Evolutionary conservation across 768 basidiomycete species (phyloP).

Genomic region (Rhizopogon roseolus): DNA sequence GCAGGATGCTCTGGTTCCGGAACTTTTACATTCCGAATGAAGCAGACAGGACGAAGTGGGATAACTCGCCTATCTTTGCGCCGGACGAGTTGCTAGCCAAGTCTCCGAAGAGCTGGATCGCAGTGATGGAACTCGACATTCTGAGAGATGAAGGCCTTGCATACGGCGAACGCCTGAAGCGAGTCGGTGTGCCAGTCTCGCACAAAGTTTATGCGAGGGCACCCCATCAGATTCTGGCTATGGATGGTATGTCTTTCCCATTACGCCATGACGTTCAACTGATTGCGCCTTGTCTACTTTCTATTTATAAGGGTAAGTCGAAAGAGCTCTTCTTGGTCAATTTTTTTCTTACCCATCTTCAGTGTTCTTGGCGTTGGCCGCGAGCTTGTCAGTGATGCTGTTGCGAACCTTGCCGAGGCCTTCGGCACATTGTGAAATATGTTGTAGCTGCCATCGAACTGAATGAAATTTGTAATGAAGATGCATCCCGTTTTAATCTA

Average conservation of each 20-base stretch:
- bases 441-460: not conserved
- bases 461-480: not conserved
- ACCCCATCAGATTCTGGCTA: slow-evolving; percentile 70
- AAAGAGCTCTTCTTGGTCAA: not conserved
- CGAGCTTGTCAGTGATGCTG: slow-evolving; percentile 35
- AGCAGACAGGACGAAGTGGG: slow-evolving; percentile 60
- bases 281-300: not conserved
- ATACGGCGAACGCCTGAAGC: slow-evolving; percentile 55
- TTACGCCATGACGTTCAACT: not conserved
- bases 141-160: slow-evolving; percentile 62
- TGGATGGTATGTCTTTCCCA: slow-evolving; percentile 52
- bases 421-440: slow-evolving; percentile 17
- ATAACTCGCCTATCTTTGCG: slow-evolving; percentile 68
- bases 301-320: slow-evolving; percentile 17
- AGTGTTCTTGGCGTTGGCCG: slow-evolving; percentile 34
- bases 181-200: slow-evolving; percentile 50
- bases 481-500: not conserved
- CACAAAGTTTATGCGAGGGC: slow-evolving; percentile 55
- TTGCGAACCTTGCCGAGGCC: slow-evolving; percentile 25
- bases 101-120: slow-evolving; percentile 60
- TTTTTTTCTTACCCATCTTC: slow-evolving; percentile 10
- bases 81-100: slow-evolving; percentile 49
- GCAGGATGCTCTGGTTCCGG: slow-evolving; percentile 72
- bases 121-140: slow-evolving; percentile 64
- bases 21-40: slow-evolving; percentile 62